Evolutionary conservation across 2,329 filamentous ascomycete genomes (phyloP).

Genomic region (Claviceps sp.): DNA sequence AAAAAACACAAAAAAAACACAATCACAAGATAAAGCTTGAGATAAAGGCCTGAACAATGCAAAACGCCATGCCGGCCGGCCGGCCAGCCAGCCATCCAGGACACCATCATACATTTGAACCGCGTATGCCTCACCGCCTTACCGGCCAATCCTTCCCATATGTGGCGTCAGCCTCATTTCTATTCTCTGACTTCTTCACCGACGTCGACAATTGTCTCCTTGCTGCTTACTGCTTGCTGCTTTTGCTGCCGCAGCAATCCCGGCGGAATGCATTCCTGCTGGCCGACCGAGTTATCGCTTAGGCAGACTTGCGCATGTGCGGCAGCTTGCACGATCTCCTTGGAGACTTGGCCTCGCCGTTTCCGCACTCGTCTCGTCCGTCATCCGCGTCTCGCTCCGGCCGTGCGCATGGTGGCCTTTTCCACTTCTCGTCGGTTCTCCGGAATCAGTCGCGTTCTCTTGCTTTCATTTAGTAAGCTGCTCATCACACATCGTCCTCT

Average conservation of each 20-base stretch:
- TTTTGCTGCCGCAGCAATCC: neutral
- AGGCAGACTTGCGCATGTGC: too few relatives aligned
- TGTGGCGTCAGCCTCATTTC: neutral
- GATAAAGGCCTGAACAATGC: slow-evolving; percentile 2
- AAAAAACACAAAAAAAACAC: neutral
- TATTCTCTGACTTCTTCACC: neutral
- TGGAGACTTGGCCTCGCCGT: too few relatives aligned
- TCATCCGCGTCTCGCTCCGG: neutral
- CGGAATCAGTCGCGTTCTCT: neutral
- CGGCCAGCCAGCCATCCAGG: neutral
- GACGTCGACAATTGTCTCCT: neutral
- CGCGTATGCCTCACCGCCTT: neutral
- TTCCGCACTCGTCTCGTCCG: neutral
- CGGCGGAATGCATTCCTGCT: neutral
- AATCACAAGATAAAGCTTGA: neutral
- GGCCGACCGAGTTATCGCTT: too few relatives aligned
- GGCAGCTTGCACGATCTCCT: too few relatives aligned
- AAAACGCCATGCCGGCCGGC: slow-evolving; percentile 4
- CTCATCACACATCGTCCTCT: slow-evolving; percentile 1
- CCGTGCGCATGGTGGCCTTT: neutral
- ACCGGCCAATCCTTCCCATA: neutral
- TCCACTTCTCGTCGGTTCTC: neutral
- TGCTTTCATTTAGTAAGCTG: neutral
- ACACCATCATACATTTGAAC: slow-evolving; percentile 1
- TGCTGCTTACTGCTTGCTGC: neutral